These are phyloP conservation scores for Cochlearia excelsa DNA, from an alignment of 345 rosid genomes.

Conservation along the genomic window DNA sequence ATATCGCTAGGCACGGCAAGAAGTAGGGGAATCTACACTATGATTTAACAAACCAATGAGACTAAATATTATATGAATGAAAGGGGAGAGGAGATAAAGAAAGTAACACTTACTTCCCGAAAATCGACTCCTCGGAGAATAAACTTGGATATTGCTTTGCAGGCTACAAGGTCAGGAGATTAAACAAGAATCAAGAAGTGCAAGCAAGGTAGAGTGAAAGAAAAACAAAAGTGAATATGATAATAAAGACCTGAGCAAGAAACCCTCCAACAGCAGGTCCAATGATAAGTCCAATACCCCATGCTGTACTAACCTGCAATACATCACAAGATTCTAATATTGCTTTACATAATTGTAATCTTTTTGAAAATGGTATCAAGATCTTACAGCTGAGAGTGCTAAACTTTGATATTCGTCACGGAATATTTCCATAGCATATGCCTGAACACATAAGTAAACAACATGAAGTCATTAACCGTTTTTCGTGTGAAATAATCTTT, in stretches of 20 bases:
- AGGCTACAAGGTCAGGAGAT: conserved; percentile 45
- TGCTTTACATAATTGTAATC: neutral
- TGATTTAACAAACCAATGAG: conserved; percentile 3
- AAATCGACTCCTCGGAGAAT: conserved; percentile 64
- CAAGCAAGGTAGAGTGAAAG: neutral
- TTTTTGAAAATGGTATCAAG: neutral
- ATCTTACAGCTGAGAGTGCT: conserved; percentile 80
- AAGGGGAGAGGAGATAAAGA: conserved; percentile 1
- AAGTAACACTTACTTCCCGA: conserved; percentile 50
- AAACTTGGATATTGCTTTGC: conserved; percentile 70
- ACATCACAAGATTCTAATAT: neutral
- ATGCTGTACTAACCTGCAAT: conserved; percentile 79
- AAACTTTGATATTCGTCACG: conserved; percentile 72
- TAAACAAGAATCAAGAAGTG: conserved; percentile 18
- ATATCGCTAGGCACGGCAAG: conserved; percentile 64
- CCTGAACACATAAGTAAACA: conserved; percentile 41
- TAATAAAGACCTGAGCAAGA: conserved; percentile 75
- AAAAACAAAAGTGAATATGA: neutral
- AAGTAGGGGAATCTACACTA: conserved; percentile 78
- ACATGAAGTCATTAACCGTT: neutral
- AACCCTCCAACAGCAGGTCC: conserved; percentile 97
- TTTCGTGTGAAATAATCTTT: neutral
- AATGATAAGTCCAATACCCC: conserved; percentile 94
- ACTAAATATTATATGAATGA: neutral
- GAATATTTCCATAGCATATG: conserved; percentile 75